Evolutionary conservation across 441 rosid genomes (phyloP), one percentile per base, ranked within the genome.

Genomic region (Breynia disticha): DNA sequence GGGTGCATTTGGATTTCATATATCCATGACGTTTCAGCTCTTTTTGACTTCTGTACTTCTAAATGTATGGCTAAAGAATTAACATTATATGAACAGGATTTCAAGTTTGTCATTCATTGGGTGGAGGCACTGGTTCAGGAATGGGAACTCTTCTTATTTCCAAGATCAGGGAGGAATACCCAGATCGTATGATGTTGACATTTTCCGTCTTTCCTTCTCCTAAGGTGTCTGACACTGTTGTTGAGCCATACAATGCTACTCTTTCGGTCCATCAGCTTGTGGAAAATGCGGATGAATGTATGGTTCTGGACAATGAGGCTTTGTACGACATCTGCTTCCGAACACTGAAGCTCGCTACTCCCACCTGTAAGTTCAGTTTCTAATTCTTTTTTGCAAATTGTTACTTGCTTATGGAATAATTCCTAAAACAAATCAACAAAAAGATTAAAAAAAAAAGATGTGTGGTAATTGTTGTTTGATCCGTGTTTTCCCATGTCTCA

Each of bases 121-220:
- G 84, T 57, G 84, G 87, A 66, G 87, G 84, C 19, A 81, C 87
- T 15, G 79, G 86, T 16, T 80, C 86, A 19, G 80, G 82, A 1
- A 80, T 80, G 82, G 82, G 86, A 21, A 75, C 81, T 11, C 76
- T 80, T 7, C 61, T 80, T 79, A 80, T 80, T 45, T 77, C 86
- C 0, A 80, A 73, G 71, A 80, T 80, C 63, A 67, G 83, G 50
- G 83, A 80, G 62, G 86, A 80, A 65, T 80, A 75, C 56, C 83
- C 81, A n/a, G 82, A 80, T 62, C 56, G 83, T 43, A 80, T 80
- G 86, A 77, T 80, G 83, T 77, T 80, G 41, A 80, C 83, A 14
- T 80, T 80, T 67, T 81, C 87, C 0, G 83, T 81, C 4, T 81
- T 81, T 22, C 83, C 83, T 2, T 78, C 86, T 53, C 86, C 83